phyloP scores from a whole-genome alignment of 257 asterid species.

The Solanum paucissectum region DNA sequence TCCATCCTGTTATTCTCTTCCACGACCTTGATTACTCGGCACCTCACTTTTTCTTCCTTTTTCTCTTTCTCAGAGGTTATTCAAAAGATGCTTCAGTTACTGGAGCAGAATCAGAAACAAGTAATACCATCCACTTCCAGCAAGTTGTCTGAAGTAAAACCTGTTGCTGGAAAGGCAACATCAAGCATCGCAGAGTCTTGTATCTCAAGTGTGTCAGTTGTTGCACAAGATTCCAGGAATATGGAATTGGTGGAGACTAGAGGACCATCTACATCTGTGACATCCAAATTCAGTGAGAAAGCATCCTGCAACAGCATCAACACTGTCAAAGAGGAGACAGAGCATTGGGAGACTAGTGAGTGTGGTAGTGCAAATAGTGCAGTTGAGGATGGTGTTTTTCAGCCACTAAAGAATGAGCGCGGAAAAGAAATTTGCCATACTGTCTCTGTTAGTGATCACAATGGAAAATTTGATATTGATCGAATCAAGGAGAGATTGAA shows the following conservation, averaged over 20 bases:
- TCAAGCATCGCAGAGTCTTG: slow-evolving; percentile 26
- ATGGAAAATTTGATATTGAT: slow-evolving; percentile 16
- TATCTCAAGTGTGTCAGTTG: slow-evolving; percentile 21
- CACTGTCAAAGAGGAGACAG: slow-evolving; percentile 2
- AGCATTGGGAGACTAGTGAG: slow-evolving; percentile 21
- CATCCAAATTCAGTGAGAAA: slow-evolving; percentile 13
- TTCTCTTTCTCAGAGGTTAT: slow-evolving; percentile 26
- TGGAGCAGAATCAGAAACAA: slow-evolving; percentile 22
- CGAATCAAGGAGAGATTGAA: slow-evolving; percentile 37
- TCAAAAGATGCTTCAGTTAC: slow-evolving; percentile 35
- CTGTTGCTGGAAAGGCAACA: slow-evolving; percentile 8
- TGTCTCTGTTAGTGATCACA: slow-evolving; percentile 10
- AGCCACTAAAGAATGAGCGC: slow-evolving; percentile 15
- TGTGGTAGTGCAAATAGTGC: slow-evolving; percentile 29
- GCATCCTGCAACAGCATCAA: background rate
- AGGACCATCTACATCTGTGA: background rate
- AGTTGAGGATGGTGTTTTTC: slow-evolving; percentile 33
- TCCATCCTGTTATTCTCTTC: background rate
- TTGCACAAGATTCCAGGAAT: slow-evolving; percentile 15
- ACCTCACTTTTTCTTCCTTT: background rate
- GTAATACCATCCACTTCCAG: slow-evolving; percentile 5
- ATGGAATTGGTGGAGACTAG: background rate
- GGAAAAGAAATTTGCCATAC: slow-evolving; percentile 2
- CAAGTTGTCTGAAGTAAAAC: slow-evolving; percentile 2
- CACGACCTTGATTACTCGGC: background rate